These are phyloP conservation scores for Abortiporus biennis DNA, from an alignment of 1,284 basidiomycete genomes.

Conservation along the genomic window DNA sequence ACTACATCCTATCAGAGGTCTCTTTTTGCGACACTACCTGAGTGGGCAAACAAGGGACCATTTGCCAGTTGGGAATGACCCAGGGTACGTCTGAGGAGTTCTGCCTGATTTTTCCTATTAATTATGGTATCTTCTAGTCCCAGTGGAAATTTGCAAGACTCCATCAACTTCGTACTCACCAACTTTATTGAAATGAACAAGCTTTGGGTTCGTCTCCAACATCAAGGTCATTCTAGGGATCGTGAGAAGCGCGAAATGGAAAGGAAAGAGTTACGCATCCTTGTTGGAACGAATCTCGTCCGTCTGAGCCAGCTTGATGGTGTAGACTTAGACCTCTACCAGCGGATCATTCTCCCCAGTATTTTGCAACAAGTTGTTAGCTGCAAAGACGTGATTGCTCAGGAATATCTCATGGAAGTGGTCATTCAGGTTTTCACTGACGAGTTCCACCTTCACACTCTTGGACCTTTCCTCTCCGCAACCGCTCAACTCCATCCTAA, in stretches of 20 bases:
- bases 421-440: conserved; percentile 98
- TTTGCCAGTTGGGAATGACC: conserved; percentile 78
- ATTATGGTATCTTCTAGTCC: conserved; percentile 44
- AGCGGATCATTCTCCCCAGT: conserved; percentile 76
- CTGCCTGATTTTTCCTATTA: conserved; percentile 3
- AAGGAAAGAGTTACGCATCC: conserved; percentile 84
- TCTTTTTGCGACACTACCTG: conserved; percentile 92
- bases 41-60: conserved; percentile 93
- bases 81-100: conserved; percentile 63
- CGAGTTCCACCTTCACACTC: conserved; percentile 91
- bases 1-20: conserved; percentile 86
- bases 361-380: conserved; percentile 93
- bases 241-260: conserved; percentile 95
- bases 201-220: conserved; percentile 94
- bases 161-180: conserved; percentile 89
- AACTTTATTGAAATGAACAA: conserved; percentile 99
- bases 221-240: conserved; percentile 92
- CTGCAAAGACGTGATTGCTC: conserved; percentile 95
- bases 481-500: conserved; percentile 92
- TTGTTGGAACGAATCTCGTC: conserved; percentile 95
- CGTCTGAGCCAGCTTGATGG: conserved; percentile 90
- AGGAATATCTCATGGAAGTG: conserved; percentile 97
- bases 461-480: conserved; percentile 89
- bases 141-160: conserved; percentile 85
- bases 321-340: conserved; percentile 89